phyloP scores from a whole-genome alignment of 345 rosid species.

The Populus euphratica region DNA sequence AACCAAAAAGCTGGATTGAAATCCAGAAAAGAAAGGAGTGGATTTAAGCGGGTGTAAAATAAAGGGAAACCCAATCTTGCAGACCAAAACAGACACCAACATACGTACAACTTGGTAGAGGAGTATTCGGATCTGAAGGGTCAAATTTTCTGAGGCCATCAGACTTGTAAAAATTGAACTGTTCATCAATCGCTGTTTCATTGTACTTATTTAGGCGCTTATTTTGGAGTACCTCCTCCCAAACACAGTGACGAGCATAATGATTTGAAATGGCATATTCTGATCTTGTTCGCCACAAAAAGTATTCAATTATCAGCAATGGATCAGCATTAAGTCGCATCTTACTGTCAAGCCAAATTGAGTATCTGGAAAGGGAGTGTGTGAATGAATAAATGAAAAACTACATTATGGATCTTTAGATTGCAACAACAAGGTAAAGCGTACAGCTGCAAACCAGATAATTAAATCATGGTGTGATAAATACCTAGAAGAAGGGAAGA shows the following conservation, averaged over 20 bases:
- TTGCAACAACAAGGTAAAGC: constrained; percentile 9
- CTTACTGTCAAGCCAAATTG: constrained; percentile 95
- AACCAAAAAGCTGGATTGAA: constrained; percentile 19
- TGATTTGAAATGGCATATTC: constrained; percentile 96
- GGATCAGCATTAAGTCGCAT: constrained; percentile 84
- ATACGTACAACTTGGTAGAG: constrained; percentile 81
- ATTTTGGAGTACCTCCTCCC: constrained; percentile 90
- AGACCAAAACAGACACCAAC: constrained; percentile 2
- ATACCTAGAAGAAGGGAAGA: constrained; percentile 91
- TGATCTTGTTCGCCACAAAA: constrained; percentile 75
- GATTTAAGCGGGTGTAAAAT: constrained; percentile 4
- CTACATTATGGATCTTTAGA: constrained; percentile 6
- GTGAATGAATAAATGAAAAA: constrained; percentile 3
- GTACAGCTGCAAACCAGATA: constrained; percentile 14
- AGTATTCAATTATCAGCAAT: constrained; percentile 68
- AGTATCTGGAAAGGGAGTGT: constrained; percentile 53
- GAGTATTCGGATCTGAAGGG: constrained; percentile 49
- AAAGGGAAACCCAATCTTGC: constrained; percentile 9
- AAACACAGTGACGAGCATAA: constrained; percentile 89
- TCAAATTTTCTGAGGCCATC: constrained; percentile 81
- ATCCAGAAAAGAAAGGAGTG: background rate
- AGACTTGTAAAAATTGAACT: constrained; percentile 59
- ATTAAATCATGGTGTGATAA: constrained; percentile 15
- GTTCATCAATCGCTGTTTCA: constrained; percentile 72
- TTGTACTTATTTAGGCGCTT: constrained; percentile 73